A percentile compares a stretch with the other conserved stretches of the same genome.
These are phyloP conservation scores for Hygrophorus pudorinus DNA, from an alignment of 768 basidiomycete species.

Conservation along the genomic window DNA sequence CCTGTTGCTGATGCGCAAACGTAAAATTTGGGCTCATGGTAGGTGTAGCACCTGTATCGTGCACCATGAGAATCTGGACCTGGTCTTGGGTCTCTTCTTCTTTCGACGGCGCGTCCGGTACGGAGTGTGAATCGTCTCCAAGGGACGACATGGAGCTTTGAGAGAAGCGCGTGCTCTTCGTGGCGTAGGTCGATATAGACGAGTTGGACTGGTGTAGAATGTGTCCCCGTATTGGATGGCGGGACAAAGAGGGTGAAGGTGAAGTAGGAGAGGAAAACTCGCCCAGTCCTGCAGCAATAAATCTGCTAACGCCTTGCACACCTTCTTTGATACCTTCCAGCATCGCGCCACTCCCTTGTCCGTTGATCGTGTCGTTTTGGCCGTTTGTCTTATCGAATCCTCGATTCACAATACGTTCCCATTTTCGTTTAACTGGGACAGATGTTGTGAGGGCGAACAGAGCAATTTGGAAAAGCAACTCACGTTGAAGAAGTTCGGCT, in stretches of 20 bases:
- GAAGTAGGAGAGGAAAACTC: slow-evolving; percentile 10
- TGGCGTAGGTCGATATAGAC: slow-evolving; percentile 18
- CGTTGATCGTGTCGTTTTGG: slow-evolving; percentile 9
- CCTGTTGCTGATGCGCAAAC: slow-evolving; percentile 23
- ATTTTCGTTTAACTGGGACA: slow-evolving; percentile 62
- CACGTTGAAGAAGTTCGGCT: slow-evolving; percentile 57
- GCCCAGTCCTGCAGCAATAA: slow-evolving; percentile 39
- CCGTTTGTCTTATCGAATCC: slow-evolving; percentile 33
- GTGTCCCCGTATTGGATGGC: slow-evolving; percentile 12
- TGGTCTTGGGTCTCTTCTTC: slow-evolving; percentile 18
- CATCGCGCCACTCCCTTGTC: slow-evolving; percentile 24
- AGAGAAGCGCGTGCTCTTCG: slow-evolving; percentile 25
- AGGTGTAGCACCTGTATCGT: slow-evolving; percentile 40
- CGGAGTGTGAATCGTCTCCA: slow-evolving; percentile 21
- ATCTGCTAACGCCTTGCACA: slow-evolving; percentile 46
- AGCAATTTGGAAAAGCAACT: slow-evolving; percentile 13
- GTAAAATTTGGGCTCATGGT: slow-evolving; percentile 40
- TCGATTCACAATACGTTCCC: slow-evolving; percentile 70
- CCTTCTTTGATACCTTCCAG: slow-evolving; percentile 59
- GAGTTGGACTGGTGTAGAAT: slow-evolving; percentile 20
- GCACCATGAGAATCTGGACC: slow-evolving; percentile 29
- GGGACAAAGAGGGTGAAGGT: slow-evolving; percentile 8
- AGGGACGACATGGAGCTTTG: slow-evolving; percentile 38
- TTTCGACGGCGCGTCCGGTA: slow-evolving; percentile 8
- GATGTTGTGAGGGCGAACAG: slow-evolving; percentile 1